phyloP scores from a whole-genome alignment of 345 rosid genomes.

The Sonneratia caseolaris region DNA sequence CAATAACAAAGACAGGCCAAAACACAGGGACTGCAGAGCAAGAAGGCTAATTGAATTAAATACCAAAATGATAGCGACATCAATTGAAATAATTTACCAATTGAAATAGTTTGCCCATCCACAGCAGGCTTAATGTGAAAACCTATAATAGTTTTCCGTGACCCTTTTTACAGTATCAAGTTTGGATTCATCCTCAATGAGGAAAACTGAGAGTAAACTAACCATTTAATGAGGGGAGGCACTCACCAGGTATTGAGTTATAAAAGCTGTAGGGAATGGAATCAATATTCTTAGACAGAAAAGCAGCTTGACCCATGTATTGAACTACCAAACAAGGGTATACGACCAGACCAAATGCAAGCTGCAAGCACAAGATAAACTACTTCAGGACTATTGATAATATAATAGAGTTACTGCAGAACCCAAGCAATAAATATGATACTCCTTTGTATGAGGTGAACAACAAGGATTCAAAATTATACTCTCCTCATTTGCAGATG shows the following conservation, averaged over 20 bases:
- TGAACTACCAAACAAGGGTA: slow-evolving; percentile 94
- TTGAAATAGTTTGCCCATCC: background rate
- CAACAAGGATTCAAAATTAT: background rate
- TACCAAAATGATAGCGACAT: background rate
- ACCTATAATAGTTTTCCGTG: background rate
- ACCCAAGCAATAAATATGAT: background rate
- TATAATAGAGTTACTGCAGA: background rate
- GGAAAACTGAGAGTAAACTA: background rate
- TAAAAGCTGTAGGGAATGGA: slow-evolving; percentile 50
- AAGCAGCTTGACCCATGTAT: slow-evolving; percentile 99
- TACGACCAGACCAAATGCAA: slow-evolving; percentile 59
- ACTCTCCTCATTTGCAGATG: background rate
- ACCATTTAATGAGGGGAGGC: background rate
- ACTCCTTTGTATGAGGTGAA: background rate
- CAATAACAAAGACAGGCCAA: slow-evolving; percentile 87
- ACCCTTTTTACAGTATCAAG: background rate
- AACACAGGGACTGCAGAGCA: slow-evolving; percentile 49
- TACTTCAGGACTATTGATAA: background rate
- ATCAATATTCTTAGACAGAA: slow-evolving; percentile 53
- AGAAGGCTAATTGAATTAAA: slow-evolving; percentile 4
- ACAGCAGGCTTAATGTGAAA: background rate
- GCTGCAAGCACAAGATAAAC: slow-evolving; percentile 30
- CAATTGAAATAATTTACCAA: slow-evolving; percentile 1
- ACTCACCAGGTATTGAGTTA: slow-evolving; percentile 72
- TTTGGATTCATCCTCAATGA: background rate